A percentile compares a stretch with the other conserved stretches of the same genome.
These are phyloP conservation scores for Meyerozyma athensensis DNA, from an alignment of 1,139 yeast genomes.

Conservation along the genomic window DNA sequence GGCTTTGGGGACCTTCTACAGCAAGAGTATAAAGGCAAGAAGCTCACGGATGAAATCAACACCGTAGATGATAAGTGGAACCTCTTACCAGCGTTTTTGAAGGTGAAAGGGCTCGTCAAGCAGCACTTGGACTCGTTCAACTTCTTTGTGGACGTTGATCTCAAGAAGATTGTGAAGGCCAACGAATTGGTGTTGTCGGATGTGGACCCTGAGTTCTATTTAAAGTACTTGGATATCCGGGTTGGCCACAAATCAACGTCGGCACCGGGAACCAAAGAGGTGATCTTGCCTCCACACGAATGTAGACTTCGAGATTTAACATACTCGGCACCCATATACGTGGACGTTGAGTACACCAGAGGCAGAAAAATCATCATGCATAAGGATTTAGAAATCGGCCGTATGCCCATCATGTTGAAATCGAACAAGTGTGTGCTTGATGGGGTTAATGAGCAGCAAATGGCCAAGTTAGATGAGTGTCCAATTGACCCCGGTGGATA, in stretches of 20 bases:
- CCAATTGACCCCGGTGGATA: slow-evolving; percentile 99
- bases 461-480: slow-evolving; percentile 91
- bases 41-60: slow-evolving; percentile 77
- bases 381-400: slow-evolving; percentile 87
- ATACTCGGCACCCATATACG: slow-evolving; percentile 93
- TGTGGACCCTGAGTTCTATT: slow-evolving; percentile 94
- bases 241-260: slow-evolving; percentile 69
- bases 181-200: slow-evolving; percentile 86
- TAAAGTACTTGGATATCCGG: slow-evolving; percentile 86
- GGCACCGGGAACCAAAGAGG: slow-evolving; percentile 50
- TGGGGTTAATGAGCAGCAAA: slow-evolving; percentile 70
- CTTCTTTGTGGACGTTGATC: slow-evolving; percentile 88
- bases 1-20: slow-evolving; percentile 72
- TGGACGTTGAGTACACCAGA: slow-evolving; percentile 94
- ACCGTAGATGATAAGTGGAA: slow-evolving; percentile 97
- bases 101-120: slow-evolving; percentile 92
- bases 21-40: slow-evolving; percentile 82
- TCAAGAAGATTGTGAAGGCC: slow-evolving; percentile 87
- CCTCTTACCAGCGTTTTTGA: slow-evolving; percentile 86
- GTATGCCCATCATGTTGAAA: slow-evolving; percentile 97
- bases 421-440: slow-evolving; percentile 85
- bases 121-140: slow-evolving; percentile 97
- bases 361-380: slow-evolving; percentile 90
- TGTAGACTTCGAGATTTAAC: slow-evolving; percentile 94
- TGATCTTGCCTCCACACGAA: slow-evolving; percentile 86